Conservation (phyloP, 148 eudicot genomes). For the Persicaria tinctoria region DNA sequence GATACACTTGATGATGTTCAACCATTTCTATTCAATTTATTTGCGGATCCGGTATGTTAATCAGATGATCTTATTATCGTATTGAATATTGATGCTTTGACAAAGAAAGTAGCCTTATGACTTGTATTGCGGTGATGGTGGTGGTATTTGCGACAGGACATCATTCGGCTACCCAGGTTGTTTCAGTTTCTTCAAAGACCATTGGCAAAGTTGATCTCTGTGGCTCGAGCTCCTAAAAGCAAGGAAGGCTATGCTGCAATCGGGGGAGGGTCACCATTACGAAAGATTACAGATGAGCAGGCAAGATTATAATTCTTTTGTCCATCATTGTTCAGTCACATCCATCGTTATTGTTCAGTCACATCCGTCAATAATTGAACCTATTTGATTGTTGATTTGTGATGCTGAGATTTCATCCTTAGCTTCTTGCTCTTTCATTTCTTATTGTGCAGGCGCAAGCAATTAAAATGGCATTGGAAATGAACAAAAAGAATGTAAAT, state of each 20-base stretch:
- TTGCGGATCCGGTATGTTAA: conserved; percentile 92
- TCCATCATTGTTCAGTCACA: neutral
- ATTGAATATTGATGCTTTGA: neutral
- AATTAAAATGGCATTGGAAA: conserved; percentile 55
- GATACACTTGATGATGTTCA: conserved; percentile 91
- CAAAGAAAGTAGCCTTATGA: conserved; percentile 1
- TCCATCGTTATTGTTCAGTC: neutral
- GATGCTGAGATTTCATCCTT: neutral
- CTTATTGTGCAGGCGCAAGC: conserved; percentile 63
- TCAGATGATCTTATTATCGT: neutral
- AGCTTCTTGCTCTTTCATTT: neutral
- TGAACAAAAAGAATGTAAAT: conserved; percentile 53
- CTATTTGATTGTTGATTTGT: neutral
- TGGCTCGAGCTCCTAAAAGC: conserved; percentile 84
- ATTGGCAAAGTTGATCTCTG: conserved; percentile 77
- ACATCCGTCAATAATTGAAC: neutral
- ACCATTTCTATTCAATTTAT: conserved; percentile 83
- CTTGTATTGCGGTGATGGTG: neutral
- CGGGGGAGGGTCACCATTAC: conserved; percentile 95
- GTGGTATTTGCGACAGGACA: conserved; percentile 50
- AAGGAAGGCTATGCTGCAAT: conserved; percentile 97
- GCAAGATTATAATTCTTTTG: conserved; percentile 24
- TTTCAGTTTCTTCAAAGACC: conserved; percentile 86
- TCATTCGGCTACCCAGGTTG: conserved; percentile 84
- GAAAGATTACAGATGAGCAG: conserved; percentile 93